Evolutionary conservation across 371 early-diverging fungal genomes (phyloP).

Genomic region (Saksenaea vasiformis): DNA sequence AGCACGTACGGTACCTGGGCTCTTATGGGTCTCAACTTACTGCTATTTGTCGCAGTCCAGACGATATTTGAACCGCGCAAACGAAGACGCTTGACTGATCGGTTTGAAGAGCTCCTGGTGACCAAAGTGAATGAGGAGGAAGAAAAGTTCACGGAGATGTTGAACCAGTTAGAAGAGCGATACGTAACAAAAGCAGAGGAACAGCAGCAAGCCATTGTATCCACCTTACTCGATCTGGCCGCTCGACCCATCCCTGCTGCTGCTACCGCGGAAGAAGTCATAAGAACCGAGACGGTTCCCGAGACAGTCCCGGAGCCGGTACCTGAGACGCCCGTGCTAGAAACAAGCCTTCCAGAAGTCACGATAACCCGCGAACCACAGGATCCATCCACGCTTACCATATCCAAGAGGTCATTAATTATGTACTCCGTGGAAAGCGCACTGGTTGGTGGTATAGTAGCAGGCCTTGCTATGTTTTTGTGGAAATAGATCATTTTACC

Average conservation of each 20-base stretch:
- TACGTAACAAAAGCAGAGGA: slow-evolving; percentile 8
- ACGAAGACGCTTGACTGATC: slow-evolving; percentile 69
- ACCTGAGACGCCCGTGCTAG: neutral
- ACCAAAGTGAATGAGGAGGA: slow-evolving; percentile 47
- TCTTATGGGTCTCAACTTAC: slow-evolving; percentile 70
- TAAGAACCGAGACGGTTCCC: neutral
- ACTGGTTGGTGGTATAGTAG: slow-evolving; percentile 42
- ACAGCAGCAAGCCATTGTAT: slow-evolving; percentile 33
- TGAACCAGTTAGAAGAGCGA: slow-evolving; percentile 29
- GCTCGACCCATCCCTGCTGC: neutral
- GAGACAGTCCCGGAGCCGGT: neutral
- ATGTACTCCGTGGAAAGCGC: slow-evolving; percentile 47
- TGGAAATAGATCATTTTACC: slow-evolving; percentile 23
- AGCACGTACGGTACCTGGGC: slow-evolving; percentile 88
- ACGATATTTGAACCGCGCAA: slow-evolving; percentile 80
- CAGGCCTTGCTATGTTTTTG: slow-evolving; percentile 40
- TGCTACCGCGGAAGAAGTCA: neutral
- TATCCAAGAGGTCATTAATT: slow-evolving; percentile 16
- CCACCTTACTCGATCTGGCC: slow-evolving; percentile 18
- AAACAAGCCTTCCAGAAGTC: neutral
- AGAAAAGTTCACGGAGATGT: slow-evolving; percentile 29
- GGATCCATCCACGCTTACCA: slow-evolving; percentile 4
- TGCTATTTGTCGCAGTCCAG: slow-evolving; percentile 75
- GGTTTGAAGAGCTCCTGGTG: slow-evolving; percentile 66
- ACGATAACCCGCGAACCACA: neutral